Percentiles rank a stretch among this genome's conserved stretches.
These are phyloP conservation scores for Cordyceps cicadae DNA, from an alignment of 2,329 filamentous ascomycete genomes.

Conservation along the genomic window DNA sequence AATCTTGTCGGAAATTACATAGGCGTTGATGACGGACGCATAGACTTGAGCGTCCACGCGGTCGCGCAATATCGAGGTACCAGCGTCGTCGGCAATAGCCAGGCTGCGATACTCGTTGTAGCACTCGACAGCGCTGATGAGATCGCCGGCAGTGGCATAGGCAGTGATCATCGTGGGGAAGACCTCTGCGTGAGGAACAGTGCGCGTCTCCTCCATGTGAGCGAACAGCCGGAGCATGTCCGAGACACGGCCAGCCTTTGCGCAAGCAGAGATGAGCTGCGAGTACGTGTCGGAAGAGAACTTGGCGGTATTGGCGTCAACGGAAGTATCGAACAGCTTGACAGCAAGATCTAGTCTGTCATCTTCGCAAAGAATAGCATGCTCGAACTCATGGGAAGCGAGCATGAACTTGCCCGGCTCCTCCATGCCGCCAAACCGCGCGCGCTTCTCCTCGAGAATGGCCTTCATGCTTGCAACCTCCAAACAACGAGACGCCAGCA, in stretches of 20 bases:
- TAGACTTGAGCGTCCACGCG: slow-evolving; percentile 81
- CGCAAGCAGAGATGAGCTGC: slow-evolving; percentile 78
- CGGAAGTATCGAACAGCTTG: slow-evolving; percentile 74
- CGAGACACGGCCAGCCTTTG: slow-evolving; percentile 67
- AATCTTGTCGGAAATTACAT: slow-evolving; percentile 70
- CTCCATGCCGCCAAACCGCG: slow-evolving; percentile 77
- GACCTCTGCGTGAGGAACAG: slow-evolving; percentile 68
- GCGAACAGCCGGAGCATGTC: slow-evolving; percentile 89
- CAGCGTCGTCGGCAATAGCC: slow-evolving; percentile 76
- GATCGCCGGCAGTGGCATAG: slow-evolving; percentile 72
- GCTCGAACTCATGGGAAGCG: slow-evolving; percentile 77
- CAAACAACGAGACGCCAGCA: slow-evolving; percentile 72
- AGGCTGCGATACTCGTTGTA: slow-evolving; percentile 91
- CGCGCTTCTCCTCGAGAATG: slow-evolving; percentile 69
- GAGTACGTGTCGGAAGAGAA: slow-evolving; percentile 81
- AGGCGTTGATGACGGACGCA: slow-evolving; percentile 83
- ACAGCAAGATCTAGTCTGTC: slow-evolving; percentile 78
- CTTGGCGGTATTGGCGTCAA: slow-evolving; percentile 49
- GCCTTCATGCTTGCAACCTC: slow-evolving; percentile 68
- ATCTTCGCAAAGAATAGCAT: slow-evolving; percentile 78
- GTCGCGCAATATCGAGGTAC: slow-evolving; percentile 57
- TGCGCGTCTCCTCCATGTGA: slow-evolving; percentile 76
- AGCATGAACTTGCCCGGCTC: slow-evolving; percentile 81
- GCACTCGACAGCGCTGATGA: slow-evolving; percentile 82
- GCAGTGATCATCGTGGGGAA: slow-evolving; percentile 95